phyloP scores from a whole-genome alignment of 495 filamentous ascomycete species.

The Antarctomyces pellizariae region DNA sequence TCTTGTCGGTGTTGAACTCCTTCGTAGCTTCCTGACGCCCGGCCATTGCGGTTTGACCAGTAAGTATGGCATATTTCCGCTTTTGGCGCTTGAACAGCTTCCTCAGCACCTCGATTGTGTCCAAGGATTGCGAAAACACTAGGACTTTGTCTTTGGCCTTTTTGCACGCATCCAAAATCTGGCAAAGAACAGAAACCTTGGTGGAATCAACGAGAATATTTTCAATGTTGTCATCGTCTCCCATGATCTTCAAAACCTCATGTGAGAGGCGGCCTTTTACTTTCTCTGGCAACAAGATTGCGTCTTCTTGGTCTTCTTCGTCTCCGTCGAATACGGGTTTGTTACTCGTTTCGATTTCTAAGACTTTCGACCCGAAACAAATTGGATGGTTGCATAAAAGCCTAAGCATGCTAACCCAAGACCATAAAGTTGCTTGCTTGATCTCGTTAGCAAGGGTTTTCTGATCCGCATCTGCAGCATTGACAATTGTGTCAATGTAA shows the following conservation, averaged over 20 bases:
- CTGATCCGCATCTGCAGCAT: conserved; percentile 6
- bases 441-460: conserved; percentile 12
- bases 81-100: conserved; percentile 20
- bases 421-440: conserved; percentile 16
- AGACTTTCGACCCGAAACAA: conserved; percentile 33
- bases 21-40: conserved; percentile 36
- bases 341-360: conserved; percentile 10
- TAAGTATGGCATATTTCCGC: conserved; percentile 30
- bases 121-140: conserved; percentile 54
- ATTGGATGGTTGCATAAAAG: conserved; percentile 58
- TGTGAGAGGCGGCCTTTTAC: no score
- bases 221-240: conserved; percentile 13
- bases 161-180: conserved; percentile 39
- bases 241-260: no score
- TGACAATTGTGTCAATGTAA: conserved; percentile 21
- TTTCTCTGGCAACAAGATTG: no score
- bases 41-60: conserved; percentile 31
- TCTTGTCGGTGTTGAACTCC: conserved; percentile 32
- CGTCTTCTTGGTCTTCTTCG: conserved; percentile 10
- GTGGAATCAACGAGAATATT: conserved; percentile 30
- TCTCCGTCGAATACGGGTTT: not conserved
- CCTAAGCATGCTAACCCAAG: conserved; percentile 30
- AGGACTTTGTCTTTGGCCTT: conserved; percentile 44
- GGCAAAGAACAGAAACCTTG: conserved; percentile 38
- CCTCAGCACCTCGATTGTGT: conserved; percentile 45